These are phyloP conservation scores for Anthoceros angustus DNA, from an alignment of 225 moss, liverwort and hornwort genomes.

Conservation along the genomic window DNA sequence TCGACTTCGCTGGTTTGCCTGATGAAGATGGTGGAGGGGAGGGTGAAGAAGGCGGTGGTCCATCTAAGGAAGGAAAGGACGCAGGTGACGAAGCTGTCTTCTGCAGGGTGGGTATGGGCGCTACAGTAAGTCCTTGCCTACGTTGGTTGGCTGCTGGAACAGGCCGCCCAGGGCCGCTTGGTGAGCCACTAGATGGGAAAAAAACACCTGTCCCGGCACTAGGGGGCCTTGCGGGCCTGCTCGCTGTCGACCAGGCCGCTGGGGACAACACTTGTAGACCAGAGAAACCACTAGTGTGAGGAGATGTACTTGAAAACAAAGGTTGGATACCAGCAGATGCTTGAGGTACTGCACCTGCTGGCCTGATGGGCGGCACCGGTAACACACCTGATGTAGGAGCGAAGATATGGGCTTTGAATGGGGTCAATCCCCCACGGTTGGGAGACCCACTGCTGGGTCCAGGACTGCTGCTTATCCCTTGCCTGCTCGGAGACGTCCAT, in stretches of 20 bases:
- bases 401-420: slow-evolving; percentile 32
- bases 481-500: slow-evolving; percentile 15
- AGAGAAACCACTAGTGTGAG: slow-evolving; percentile 19
- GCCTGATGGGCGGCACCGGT: slow-evolving; percentile 38
- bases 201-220: slow-evolving; percentile 49
- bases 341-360: slow-evolving; percentile 15
- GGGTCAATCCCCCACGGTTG: slow-evolving; percentile 12
- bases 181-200: slow-evolving; percentile 37
- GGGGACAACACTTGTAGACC: slow-evolving; percentile 23
- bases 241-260: slow-evolving; percentile 33
- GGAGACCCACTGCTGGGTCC: slow-evolving; percentile 14
- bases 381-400: slow-evolving; percentile 28
- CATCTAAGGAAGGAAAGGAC: slow-evolving; percentile 8
- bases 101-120: slow-evolving; percentile 31
- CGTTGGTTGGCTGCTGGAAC: slow-evolving; percentile 19
- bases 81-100: slow-evolving; percentile 48
- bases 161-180: slow-evolving; percentile 46
- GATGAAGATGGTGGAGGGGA: neutral
- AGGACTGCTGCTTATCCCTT: slow-evolving; percentile 14
- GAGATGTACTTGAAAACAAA: slow-evolving; percentile 22
- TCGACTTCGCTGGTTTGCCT: neutral
- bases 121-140: slow-evolving; percentile 15
- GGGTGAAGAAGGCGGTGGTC: neutral
- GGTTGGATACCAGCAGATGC: slow-evolving; percentile 19
- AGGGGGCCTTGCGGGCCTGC: slow-evolving; percentile 30